Evolutionary conservation across 108 stramenopile genomes (phyloP).

Genomic region (Parietichytrium sp.): DNA sequence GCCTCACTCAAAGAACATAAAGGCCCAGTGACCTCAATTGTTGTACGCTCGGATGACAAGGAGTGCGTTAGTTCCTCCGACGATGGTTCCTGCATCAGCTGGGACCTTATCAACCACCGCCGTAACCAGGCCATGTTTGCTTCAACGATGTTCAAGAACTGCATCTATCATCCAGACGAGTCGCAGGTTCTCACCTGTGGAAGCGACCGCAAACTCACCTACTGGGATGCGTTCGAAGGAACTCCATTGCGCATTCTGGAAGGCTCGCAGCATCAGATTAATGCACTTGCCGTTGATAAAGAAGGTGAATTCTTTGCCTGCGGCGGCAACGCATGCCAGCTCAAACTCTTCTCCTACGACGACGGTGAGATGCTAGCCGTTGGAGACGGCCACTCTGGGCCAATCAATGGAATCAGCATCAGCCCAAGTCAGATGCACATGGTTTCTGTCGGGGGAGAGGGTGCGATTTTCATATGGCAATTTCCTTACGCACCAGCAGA

Average conservation of each 20-base stretch:
- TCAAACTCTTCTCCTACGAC: slow-evolving; percentile 81
- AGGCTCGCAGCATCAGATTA: slow-evolving; percentile 60
- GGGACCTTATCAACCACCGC: slow-evolving; percentile 68
- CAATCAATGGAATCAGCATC: slow-evolving; percentile 62
- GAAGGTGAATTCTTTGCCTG: slow-evolving; percentile 70
- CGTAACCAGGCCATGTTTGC: slow-evolving; percentile 77
- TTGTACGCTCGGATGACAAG: slow-evolving; percentile 59
- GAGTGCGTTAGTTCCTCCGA: slow-evolving; percentile 74
- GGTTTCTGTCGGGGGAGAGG: slow-evolving; percentile 76
- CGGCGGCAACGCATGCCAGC: slow-evolving; percentile 72
- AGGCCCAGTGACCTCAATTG: slow-evolving; percentile 70
- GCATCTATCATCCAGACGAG: slow-evolving; percentile 80
- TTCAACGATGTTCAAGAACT: slow-evolving; percentile 70
- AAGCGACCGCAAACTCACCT: slow-evolving; percentile 76
- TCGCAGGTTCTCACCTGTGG: slow-evolving; percentile 79
- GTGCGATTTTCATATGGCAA: slow-evolving; percentile 79
- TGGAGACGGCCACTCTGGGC: slow-evolving; percentile 75
- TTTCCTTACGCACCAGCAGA: not conserved
- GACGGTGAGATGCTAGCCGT: slow-evolving; percentile 65
- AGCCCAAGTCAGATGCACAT: slow-evolving; percentile 67
- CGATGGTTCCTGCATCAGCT: slow-evolving; percentile 82
- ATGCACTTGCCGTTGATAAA: slow-evolving; percentile 69
- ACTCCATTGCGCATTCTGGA: slow-evolving; percentile 75
- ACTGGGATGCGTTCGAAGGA: slow-evolving; percentile 83
- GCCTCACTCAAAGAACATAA: slow-evolving; percentile 83